Evolutionary conservation across 1,284 basidiomycete genomes (phyloP), one percentile per base, ranked within the genome.

Genomic region (Phellopilus nigrolimitatus): DNA sequence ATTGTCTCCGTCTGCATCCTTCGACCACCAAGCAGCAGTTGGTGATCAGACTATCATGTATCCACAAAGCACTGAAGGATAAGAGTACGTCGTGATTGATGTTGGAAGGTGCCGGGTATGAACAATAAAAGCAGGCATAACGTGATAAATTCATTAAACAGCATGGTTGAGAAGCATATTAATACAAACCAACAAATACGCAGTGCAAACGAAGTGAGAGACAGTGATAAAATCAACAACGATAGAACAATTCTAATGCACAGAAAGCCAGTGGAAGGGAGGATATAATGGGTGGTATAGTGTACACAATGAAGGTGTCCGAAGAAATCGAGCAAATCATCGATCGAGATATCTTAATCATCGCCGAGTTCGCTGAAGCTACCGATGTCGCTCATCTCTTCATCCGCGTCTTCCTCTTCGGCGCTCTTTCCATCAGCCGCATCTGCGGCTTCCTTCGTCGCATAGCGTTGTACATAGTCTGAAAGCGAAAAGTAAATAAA

Each of bases 341-440:
- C 21, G n/a, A 33, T 45, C 19, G 48, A 34, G 31, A 25, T 51
- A 40, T 33, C 51, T 66, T 59, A 71, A 52, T 64, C 71, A 57
- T 86, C 84, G 51, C 81, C 84, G 52, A 66, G 69, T 28, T 89
- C 89, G 65, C 84, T 90, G 67, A 92, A 82, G 70, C 89, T 92
- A 54, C 91, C 91, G 62, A 91, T 78, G 61, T 94, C 92, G 67
- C 91, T 94, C 89, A 95, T 94, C 66, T 90, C 91, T 60, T 86
- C 88, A 59, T 93, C 91, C 43, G 80, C 76, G 17, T 83, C 81
- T 21, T 85, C 88, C 1, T 81, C 79, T 3, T 81, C 81, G 5
- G 71, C 67, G 2, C 60, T 63, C 43, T 72, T 76, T 22, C 68
- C 72, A 49, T 75, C 78, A 4, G 78, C 75, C 31, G 80, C 84